A percentile compares a stretch with the other conserved stretches of the same genome.
These are phyloP conservation scores for Pichia kudriavzevii DNA, from an alignment of 1,139 yeast species.

Conservation along the genomic window DNA sequence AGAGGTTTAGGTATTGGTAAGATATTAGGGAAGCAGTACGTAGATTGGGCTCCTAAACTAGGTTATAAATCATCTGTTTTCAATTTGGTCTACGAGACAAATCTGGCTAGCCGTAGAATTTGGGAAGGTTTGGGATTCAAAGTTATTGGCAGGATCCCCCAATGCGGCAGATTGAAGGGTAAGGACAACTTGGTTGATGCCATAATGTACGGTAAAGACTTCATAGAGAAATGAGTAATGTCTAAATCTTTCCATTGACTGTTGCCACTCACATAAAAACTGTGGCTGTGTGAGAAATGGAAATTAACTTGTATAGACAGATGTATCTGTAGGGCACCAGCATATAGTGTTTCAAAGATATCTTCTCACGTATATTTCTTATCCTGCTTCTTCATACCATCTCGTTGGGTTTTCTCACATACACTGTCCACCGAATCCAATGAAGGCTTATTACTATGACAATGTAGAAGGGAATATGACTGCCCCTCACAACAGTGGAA, in stretches of 20 bases:
- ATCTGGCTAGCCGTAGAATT: constrained; percentile 55
- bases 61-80: constrained; percentile 78
- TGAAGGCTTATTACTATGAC: constrained; percentile 74
- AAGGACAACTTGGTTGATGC: constrained; percentile 58
- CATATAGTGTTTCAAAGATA: too few species aligned
- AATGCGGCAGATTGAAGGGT: constrained; percentile 62
- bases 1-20: constrained; percentile 61
- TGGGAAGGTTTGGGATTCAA: constrained; percentile 77
- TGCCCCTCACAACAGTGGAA: constrained; percentile 68
- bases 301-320: too few species aligned
- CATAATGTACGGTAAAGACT: constrained; percentile 53
- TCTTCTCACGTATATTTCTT: too few species aligned
- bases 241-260: too few species aligned
- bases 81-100: constrained; percentile 70
- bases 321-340: too few species aligned
- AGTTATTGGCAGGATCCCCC: constrained; percentile 59
- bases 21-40: constrained; percentile 52
- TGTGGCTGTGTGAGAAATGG: too few species aligned
- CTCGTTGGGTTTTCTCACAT: too few species aligned
- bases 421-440: too few species aligned
- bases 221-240: constrained; percentile 23
- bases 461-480: constrained; percentile 54
- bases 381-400: too few species aligned
- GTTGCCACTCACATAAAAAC: too few species aligned
- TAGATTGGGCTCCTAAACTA: constrained; percentile 58